Conservation (phyloP, 2,329 filamentous ascomycete genomes). For the Penicillium sclerotiorum region DNA sequence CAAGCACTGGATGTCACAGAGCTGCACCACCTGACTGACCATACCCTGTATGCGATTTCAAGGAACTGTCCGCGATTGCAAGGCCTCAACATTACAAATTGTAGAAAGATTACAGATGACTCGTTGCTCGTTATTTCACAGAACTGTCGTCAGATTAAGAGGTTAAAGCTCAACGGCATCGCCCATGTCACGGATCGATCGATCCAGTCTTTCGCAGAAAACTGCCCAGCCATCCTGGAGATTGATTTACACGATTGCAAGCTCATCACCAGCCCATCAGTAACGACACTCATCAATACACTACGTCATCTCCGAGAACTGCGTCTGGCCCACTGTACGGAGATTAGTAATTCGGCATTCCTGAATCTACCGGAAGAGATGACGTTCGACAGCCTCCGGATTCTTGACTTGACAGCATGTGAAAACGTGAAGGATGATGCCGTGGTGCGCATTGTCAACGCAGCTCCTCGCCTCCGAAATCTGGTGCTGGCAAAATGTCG, state of each 20-base stretch:
- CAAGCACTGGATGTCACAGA: slow-evolving; percentile 89
- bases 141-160: slow-evolving; percentile 82
- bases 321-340: slow-evolving; percentile 79
- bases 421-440: slow-evolving; percentile 80
- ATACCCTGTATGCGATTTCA: slow-evolving; percentile 75
- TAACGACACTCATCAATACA: slow-evolving; percentile 77
- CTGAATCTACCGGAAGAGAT: slow-evolving; percentile 69
- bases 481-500: slow-evolving; percentile 93
- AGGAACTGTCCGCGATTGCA: slow-evolving; percentile 82
- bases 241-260: slow-evolving; percentile 90
- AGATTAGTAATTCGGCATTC: slow-evolving; percentile 88
- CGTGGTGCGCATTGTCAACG: slow-evolving; percentile 82
- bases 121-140: slow-evolving; percentile 79
- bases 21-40: slow-evolving; percentile 76
- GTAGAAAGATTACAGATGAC: slow-evolving; percentile 80
- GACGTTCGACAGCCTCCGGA: slow-evolving; percentile 83
- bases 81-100: slow-evolving; percentile 89
- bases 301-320: slow-evolving; percentile 87
- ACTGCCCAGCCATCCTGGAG: slow-evolving; percentile 92
- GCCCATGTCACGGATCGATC: slow-evolving; percentile 79
- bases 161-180: slow-evolving; percentile 94
- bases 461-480: slow-evolving; percentile 86
- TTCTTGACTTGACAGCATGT: slow-evolving; percentile 91
- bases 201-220: slow-evolving; percentile 79
- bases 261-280: slow-evolving; percentile 77